These are phyloP conservation scores for Phialophora macrospora DNA, from an alignment of 2,329 filamentous ascomycete genomes.

Conservation along the genomic window DNA sequence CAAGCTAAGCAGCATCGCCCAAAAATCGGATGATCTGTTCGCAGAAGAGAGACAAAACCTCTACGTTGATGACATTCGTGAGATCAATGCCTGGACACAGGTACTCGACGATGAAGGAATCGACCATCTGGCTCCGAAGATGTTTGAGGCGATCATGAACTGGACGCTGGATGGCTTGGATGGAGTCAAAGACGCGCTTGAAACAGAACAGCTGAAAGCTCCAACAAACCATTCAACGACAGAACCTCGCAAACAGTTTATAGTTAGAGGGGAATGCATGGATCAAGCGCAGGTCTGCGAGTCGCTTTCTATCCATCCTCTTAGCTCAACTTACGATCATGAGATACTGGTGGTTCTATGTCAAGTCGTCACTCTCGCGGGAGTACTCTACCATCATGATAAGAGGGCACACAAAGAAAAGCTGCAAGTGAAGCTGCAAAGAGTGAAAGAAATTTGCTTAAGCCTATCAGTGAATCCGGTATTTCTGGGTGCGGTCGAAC, in stretches of 20 bases:
- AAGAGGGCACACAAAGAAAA: not conserved
- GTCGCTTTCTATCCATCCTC: slow-evolving; percentile 32
- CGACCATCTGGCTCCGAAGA: not conserved
- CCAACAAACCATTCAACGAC: not conserved
- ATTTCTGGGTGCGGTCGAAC: slow-evolving; percentile 36
- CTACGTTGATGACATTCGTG: slow-evolving; percentile 82
- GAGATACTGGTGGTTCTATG: slow-evolving; percentile 62
- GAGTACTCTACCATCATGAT: slow-evolving; percentile 41
- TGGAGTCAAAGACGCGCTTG: slow-evolving; percentile 10
- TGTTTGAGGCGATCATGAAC: slow-evolving; percentile 29
- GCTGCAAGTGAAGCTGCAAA: slow-evolving; percentile 38
- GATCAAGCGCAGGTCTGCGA: slow-evolving; percentile 61
- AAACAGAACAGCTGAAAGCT: not conserved
- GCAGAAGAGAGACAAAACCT: slow-evolving; percentile 90
- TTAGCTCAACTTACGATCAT: slow-evolving; percentile 74
- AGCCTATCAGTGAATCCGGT: slow-evolving; percentile 20
- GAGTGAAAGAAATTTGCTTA: slow-evolving; percentile 39
- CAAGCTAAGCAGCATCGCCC: slow-evolving; percentile 21
- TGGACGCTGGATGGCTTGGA: slow-evolving; percentile 62
- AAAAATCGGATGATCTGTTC: slow-evolving; percentile 69
- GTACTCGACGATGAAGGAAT: slow-evolving; percentile 49
- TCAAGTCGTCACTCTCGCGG: slow-evolving; percentile 48
- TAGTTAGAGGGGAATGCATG: slow-evolving; percentile 37
- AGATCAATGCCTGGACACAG: slow-evolving; percentile 70
- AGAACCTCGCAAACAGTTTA: not conserved